Evolutionary conservation across 2,329 filamentous ascomycete species (phyloP), one percentile per base, ranked within the genome.

Genomic region (Pseudogymnoascus sp.): DNA sequence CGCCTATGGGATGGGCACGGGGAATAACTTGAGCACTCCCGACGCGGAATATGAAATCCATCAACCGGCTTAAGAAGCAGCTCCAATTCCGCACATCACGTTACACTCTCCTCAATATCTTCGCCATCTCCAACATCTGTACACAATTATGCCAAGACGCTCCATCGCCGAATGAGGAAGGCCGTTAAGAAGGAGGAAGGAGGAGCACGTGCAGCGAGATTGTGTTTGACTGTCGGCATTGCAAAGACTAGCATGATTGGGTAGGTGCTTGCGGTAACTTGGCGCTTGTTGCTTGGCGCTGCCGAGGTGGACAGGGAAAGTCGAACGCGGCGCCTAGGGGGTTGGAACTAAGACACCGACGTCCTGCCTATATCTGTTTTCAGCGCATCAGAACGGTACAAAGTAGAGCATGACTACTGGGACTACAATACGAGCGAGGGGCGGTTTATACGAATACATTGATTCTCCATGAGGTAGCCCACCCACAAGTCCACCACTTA

Each of bases 201-300:
- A 57, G 48, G 14, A 57, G 48, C 48, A 57, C 48, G 48, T 57
- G 48, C 48, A 13, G 14, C 23, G n/a, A 57, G 48, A 57, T 57
- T 57, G 48, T 57, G n/a, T 5, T 54, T 31, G 48, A 57, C 25
- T 1, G 48, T 54, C 25, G 48, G 48, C 48, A 54, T 54, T 31
- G n/a, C 14, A 11, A 54, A 10, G n/a, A 25, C 4, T 16, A n/a
- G 14, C 23, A 11, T 54, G 48, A 54, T 54, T 54, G 48, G 48
- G 48, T 54, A 31, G 25, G 48, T 54, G n/a, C 14, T 54, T 3
- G 14, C 11, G 6, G 25, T 54, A 54, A 8, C 4, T 54, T 31
- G 48, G 48, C 25, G 48, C 48, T 31, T 31, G 48, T 6, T 6
- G 10, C 48, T 34, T 57, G 48, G 48, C 48, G n/a, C 25, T 31